A percentile compares a stretch with the other conserved stretches of the same genome.
Evolutionary conservation across 345 rosid species (phyloP).

Genomic region (Anastatica hierochuntica): DNA sequence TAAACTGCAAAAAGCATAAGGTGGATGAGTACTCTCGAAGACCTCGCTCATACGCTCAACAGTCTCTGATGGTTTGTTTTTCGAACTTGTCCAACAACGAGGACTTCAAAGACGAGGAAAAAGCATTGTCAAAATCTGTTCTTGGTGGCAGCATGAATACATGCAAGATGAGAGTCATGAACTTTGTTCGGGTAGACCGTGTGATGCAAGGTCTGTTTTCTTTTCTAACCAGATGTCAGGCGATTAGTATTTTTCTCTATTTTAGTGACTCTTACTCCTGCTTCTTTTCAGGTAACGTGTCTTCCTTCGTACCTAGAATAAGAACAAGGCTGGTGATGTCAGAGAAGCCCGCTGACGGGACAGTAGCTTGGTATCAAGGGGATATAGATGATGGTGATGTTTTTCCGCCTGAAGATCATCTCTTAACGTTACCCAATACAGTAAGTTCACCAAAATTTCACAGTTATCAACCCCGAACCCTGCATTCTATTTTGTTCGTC

Average conservation of each 20-base stretch:
- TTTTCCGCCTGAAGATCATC: constrained; percentile 59
- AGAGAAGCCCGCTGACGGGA: constrained; percentile 74
- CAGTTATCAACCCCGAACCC: neutral
- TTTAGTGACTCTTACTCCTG: constrained; percentile 11
- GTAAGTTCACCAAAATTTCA: constrained; percentile 39
- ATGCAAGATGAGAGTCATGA: constrained; percentile 62
- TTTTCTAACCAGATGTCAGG: constrained; percentile 14
- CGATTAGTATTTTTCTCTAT: neutral
- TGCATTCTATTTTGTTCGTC: constrained; percentile 4
- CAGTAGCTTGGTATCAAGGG: constrained; percentile 76
- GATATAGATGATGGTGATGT: constrained; percentile 64
- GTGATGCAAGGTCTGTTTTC: constrained; percentile 54
- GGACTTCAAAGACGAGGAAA: constrained; percentile 52
- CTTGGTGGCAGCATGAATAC: constrained; percentile 69
- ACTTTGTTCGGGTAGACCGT: constrained; percentile 45
- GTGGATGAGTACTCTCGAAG: constrained; percentile 45
- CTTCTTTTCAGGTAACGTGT: constrained; percentile 20
- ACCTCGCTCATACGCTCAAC: constrained; percentile 31
- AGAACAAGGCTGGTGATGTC: constrained; percentile 55
- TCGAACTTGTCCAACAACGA: constrained; percentile 39
- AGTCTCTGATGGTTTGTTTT: constrained; percentile 28
- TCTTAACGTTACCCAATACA: constrained; percentile 67
- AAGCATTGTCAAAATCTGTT: constrained; percentile 62
- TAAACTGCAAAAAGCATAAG: constrained; percentile 57
- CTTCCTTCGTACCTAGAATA: constrained; percentile 34